Conservation (phyloP, 495 filamentous ascomycete genomes). For the Penicillium egyptiacum region DNA sequence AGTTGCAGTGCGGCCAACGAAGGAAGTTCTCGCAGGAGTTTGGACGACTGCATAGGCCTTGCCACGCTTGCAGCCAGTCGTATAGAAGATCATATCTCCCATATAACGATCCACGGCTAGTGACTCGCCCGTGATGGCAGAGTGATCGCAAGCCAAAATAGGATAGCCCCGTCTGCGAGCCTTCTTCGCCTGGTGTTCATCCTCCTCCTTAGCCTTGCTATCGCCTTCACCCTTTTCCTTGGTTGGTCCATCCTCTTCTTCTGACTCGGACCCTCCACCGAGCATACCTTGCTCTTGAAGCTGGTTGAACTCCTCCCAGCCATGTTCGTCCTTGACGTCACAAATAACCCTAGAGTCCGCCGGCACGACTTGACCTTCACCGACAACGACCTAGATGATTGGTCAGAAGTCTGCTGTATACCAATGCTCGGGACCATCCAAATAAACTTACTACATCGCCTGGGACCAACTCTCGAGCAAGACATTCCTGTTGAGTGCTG, state of each 20-base stretch:
- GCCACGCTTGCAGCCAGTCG: conserved; percentile 72
- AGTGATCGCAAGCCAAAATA: conserved; percentile 67
- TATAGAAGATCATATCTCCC: conserved; percentile 67
- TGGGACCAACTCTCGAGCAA: conserved; percentile 74
- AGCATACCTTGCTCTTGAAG: conserved; percentile 55
- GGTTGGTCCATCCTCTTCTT: conserved; percentile 33
- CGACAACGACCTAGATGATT: conserved; percentile 55
- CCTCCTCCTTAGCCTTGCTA: conserved; percentile 16
- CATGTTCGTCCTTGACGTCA: conserved; percentile 62
- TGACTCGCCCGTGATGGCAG: conserved; percentile 72
- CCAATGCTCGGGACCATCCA: neutral
- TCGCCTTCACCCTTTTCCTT: conserved; percentile 17
- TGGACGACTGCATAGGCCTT: conserved; percentile 66
- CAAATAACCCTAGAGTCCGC: conserved; percentile 72
- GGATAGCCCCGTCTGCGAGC: conserved; percentile 48
- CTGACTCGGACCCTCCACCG: conserved; percentile 53
- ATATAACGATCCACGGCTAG: conserved; percentile 73
- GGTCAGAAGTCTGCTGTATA: conserved; percentile 16
- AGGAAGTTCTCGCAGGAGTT: conserved; percentile 61
- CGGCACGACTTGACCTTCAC: conserved; percentile 72
- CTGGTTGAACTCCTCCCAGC: conserved; percentile 63
- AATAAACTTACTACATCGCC: conserved; percentile 68
- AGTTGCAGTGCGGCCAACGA: conserved; percentile 68
- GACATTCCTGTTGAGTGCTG: conserved; percentile 61
- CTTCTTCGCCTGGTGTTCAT: conserved; percentile 16